Conservation (phyloP, 176 grass and related monocot species). For the Panicum miliaceum region DNA sequence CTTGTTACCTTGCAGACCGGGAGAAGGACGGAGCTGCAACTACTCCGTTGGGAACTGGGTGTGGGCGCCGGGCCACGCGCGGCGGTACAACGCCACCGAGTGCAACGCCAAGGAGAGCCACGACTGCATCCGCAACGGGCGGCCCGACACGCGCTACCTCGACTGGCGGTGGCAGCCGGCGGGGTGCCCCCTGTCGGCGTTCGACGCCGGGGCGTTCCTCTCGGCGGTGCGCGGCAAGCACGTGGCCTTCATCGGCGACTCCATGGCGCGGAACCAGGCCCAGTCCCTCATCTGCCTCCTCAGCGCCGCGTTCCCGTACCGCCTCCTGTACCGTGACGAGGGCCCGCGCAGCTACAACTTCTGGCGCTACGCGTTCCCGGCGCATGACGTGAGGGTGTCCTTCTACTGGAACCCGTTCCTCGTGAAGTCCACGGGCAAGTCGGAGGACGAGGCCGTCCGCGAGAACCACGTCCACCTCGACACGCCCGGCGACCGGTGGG, state of each 20-base stretch:
- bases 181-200: conserved; percentile 37
- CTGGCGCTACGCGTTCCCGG: conserved; percentile 42
- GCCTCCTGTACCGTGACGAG: conserved; percentile 20
- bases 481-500: conserved; percentile 37
- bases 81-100: conserved; percentile 48
- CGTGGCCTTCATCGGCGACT: conserved; percentile 54
- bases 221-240: conserved; percentile 26
- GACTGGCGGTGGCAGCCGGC: conserved; percentile 60
- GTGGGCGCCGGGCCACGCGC: conserved; percentile 27
- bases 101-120: conserved; percentile 49
- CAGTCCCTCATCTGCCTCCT: conserved; percentile 52
- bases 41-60: conserved; percentile 55
- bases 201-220: conserved; percentile 46
- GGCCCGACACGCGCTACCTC: conserved; percentile 52
- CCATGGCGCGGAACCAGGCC: conserved; percentile 59
- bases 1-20: neutral
- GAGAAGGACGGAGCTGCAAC: conserved; percentile 20
- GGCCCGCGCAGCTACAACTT: conserved; percentile 1
- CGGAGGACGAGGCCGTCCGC: neutral
- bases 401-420: conserved; percentile 60
- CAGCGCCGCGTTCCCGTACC: conserved; percentile 25
- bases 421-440: conserved; percentile 7
- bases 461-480: conserved; percentile 46
- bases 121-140: conserved; percentile 56
- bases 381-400: conserved; percentile 48